phyloP scores from a whole-genome alignment of 352 stramenopile species.

The Phytophthora quininea region DNA sequence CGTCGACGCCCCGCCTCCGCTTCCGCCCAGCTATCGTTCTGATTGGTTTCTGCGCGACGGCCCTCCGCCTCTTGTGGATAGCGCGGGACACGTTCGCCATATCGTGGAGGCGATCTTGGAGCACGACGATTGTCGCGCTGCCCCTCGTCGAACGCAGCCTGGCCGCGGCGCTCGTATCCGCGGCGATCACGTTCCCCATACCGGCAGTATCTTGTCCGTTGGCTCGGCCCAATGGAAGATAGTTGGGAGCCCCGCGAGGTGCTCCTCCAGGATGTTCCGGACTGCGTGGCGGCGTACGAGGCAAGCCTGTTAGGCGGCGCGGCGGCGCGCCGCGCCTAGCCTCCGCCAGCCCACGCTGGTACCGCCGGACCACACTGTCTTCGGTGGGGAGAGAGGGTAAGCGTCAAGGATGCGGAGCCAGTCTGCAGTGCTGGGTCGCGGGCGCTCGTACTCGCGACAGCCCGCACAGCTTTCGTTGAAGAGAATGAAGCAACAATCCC shows the following conservation, averaged over 20 bases:
- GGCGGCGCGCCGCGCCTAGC: constrained; percentile 1
- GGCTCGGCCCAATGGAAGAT: not conserved
- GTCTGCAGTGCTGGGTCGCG: not conserved
- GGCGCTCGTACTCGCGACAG: not conserved
- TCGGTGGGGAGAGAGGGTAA: not conserved
- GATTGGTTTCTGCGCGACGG: not conserved
- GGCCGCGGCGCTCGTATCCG: not conserved
- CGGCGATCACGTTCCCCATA: not conserved
- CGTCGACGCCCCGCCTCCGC: not conserved
- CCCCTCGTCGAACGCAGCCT: not conserved
- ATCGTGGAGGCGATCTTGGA: not conserved
- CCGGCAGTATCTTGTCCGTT: constrained; percentile 2
- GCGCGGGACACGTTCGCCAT: not conserved
- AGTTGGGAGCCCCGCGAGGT: constrained; percentile 7
- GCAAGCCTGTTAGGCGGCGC: constrained; percentile 3
- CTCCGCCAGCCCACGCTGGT: not conserved
- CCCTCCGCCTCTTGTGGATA: not conserved
- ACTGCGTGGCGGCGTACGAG: constrained; percentile 4
- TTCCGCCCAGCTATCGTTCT: not conserved
- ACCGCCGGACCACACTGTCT: not conserved
- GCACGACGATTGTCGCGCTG: not conserved
- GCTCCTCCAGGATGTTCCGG: constrained; percentile 4
- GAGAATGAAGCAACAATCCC: not conserved
- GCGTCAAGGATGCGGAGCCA: not conserved
- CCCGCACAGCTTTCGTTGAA: not conserved